Evolutionary conservation across 148 eudicot genomes (phyloP), one percentile per base, ranked within the genome.

Genomic region (Beta vulgaris): DNA sequence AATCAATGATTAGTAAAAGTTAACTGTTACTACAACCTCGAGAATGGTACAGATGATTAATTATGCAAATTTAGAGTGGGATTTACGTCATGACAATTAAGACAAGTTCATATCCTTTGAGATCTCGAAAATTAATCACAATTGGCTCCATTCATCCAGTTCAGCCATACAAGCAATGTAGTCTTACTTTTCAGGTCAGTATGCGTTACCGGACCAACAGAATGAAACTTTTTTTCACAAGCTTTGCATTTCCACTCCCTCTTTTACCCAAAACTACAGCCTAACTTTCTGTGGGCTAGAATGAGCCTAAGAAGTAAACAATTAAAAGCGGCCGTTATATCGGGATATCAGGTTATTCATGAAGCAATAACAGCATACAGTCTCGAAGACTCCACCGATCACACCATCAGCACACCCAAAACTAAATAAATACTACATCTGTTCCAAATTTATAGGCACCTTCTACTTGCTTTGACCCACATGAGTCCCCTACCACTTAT

Each of bases 181-280:
- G 42, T 21, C 46, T 48, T 26, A 66, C 25, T 31, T n/a, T 40
- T 19, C 51, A 51, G 26, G 42, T 67, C 43, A 4, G 43, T 13
- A 32, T 25, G 70, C 69, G 44, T 48, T 28, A 46, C 46, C 15
- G n/a, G 51, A 66, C 25, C 40, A 54, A 54, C 72, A 0, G 51
- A 58, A 75, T 7, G 7, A 39, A 39, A 39, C 64, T 53, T 67
- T 58, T n/a, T 21, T 67, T 75, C 72, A 67, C 65, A 26, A 67
- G 78, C 64, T 49, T 74, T 15, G 25, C 51, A 28, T 66, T 74
- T 75, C 59, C 63, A 36, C 35, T 15, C 54, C 37, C 18, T 54
- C 72, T 36, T 37, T 76, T 55, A 76, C 65, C 64, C 25, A 11
- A 55, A 54, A 67, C 60, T 19, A 39, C 60, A 16, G 51, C 55